A percentile compares a stretch with the other conserved stretches of the same genome.
Conservation (phyloP, 305 asterid species). For the Fraxinus baroniana region DNA sequence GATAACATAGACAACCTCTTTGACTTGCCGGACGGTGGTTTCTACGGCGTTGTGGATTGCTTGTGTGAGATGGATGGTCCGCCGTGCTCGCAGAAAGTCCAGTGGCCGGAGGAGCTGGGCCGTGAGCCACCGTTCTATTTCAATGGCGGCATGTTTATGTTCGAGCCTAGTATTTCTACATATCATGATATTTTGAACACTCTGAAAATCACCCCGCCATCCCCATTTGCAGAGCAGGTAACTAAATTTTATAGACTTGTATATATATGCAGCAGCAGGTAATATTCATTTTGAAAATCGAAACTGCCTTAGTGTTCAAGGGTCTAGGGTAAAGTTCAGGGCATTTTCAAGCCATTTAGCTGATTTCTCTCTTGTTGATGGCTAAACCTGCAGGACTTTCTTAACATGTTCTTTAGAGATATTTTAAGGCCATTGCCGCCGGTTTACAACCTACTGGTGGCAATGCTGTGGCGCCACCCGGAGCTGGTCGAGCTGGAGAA, state of each 20-base stretch:
- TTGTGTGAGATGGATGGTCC: conserved; percentile 35
- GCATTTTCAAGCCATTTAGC: background rate
- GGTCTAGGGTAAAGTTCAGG: background rate
- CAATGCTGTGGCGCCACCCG: conserved; percentile 65
- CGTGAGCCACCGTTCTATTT: conserved; percentile 37
- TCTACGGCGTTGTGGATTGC: conserved; percentile 48
- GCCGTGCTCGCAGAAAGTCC: conserved; percentile 33
- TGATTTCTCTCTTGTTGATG: background rate
- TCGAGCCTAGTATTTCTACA: conserved; percentile 37
- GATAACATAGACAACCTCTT: conserved; percentile 53
- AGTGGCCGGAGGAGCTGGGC: conserved; percentile 43
- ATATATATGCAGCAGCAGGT: too few species aligned
- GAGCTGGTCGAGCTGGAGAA: conserved; percentile 34
- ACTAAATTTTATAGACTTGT: too few species aligned
- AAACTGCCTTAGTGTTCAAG: too few species aligned
- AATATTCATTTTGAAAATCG: background rate
- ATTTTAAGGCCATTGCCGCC: conserved; percentile 34
- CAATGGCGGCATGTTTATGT: conserved; percentile 53
- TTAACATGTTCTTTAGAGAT: conserved; percentile 51
- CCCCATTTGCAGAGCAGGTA: conserved; percentile 63
- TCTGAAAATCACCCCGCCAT: conserved; percentile 36
- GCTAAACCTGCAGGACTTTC: conserved; percentile 36
- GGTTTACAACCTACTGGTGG: conserved; percentile 44
- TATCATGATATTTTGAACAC: conserved; percentile 27
- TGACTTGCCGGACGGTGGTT: conserved; percentile 33